phyloP scores from a whole-genome alignment of 805 yeast genomes.

The Candida loeiensis region DNA sequence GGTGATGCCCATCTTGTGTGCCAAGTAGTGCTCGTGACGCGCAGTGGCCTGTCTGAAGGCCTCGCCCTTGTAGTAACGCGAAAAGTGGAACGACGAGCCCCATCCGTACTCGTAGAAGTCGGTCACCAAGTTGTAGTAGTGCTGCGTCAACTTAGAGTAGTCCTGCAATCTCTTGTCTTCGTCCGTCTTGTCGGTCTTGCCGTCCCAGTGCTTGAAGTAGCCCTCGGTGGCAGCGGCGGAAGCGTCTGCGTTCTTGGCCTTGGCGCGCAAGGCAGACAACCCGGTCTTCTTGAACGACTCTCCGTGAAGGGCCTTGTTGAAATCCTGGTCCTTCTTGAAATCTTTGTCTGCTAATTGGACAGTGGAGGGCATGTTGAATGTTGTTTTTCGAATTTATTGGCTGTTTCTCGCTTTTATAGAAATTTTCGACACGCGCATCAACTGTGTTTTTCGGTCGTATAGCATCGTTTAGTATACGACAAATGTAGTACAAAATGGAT shows the following conservation, averaged over 20 bases:
- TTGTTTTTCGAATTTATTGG: background rate
- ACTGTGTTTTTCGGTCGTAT: background rate
- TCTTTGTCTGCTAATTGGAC: conserved; percentile 45
- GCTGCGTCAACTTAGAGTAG: conserved; percentile 87
- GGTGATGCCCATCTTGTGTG: conserved; percentile 75
- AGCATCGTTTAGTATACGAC: background rate
- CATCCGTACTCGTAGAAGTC: conserved; percentile 99
- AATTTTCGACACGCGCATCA: background rate
- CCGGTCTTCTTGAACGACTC: conserved; percentile 67
- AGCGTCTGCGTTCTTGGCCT: conserved; percentile 57
- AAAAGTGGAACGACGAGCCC: conserved; percentile 98
- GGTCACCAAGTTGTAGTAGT: conserved; percentile 94
- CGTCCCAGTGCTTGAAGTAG: conserved; percentile 97
- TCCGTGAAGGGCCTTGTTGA: conserved; percentile 87
- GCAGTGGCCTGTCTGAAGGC: conserved; percentile 92
- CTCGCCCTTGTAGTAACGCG: conserved; percentile 91
- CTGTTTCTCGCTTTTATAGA: background rate
- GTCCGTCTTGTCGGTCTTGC: conserved; percentile 70
- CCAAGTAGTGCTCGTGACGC: conserved; percentile 94
- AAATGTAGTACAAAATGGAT: too few species aligned
- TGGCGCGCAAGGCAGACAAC: conserved; percentile 68
- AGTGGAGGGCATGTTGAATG: conserved; percentile 7
- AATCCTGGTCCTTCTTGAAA: conserved; percentile 58
- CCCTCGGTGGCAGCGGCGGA: conserved; percentile 81
- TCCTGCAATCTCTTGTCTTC: conserved; percentile 74